Evolutionary conservation across 805 yeast genomes (phyloP).

Genomic region (Metschnikowia baotianmanensis): DNA sequence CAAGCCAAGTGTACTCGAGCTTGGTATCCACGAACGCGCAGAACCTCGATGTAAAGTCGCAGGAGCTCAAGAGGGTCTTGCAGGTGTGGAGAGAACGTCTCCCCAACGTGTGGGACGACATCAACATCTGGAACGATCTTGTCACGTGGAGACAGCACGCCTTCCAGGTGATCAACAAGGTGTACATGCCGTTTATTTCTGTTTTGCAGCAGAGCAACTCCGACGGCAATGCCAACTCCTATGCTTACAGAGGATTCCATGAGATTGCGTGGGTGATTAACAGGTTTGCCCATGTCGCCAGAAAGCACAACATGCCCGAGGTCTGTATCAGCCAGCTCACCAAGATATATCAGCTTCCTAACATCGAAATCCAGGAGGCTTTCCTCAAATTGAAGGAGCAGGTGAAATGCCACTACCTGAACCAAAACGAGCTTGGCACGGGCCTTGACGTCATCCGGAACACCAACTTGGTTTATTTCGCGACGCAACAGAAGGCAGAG

Average conservation of each 20-base stretch:
- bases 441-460: conserved; percentile 96
- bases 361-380: conserved; percentile 97
- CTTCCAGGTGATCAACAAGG: conserved; percentile 91
- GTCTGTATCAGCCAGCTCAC: conserved; percentile 92
- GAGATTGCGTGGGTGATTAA: conserved; percentile 99
- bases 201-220: conserved; percentile 67
- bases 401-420: conserved; percentile 95
- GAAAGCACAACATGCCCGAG: conserved; percentile 95
- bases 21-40: conserved; percentile 87
- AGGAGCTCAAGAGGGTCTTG: conserved; percentile 87
- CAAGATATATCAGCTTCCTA: conserved; percentile 91
- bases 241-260: conserved; percentile 96
- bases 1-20: conserved; percentile 88
- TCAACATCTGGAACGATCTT: conserved; percentile 94
- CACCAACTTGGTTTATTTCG: conserved; percentile 93
- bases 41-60: conserved; percentile 88
- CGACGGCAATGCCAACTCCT: conserved; percentile 77
- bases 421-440: conserved; percentile 83
- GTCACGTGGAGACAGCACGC: conserved; percentile 99
- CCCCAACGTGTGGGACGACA: conserved; percentile 97
- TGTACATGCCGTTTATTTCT: conserved; percentile 89
- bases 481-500: conserved; percentile 97
- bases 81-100: conserved; percentile 98
- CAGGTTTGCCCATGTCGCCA: conserved; percentile 96
- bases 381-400: conserved; percentile 93